Evolutionary conservation across 2,329 filamentous ascomycete species (phyloP), one percentile per base, ranked within the genome.

Genomic region (Clathrospora elynae): DNA sequence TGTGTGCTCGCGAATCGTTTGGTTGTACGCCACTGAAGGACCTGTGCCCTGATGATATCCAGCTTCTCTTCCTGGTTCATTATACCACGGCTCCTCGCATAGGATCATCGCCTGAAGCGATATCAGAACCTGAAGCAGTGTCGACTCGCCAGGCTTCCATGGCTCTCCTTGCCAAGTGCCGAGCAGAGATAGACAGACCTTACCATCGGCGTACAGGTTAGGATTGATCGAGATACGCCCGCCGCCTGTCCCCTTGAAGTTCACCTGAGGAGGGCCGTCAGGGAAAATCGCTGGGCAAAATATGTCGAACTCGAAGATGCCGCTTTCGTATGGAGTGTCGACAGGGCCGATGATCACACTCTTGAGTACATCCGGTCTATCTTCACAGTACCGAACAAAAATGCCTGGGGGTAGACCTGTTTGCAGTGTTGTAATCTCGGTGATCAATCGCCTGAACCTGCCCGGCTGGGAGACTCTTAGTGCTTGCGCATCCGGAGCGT

Each of bases 71-170:
- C 72, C 75, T 0, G 80, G 80, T 58, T 83, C 78, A 56, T 82
- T 83, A 68, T 73, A 77, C 58, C 69, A 78, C 1, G 80, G 80
- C 34, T 78, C 53, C 11, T 76, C 74, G 49, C 74, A 78, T 33
- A 83, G 72, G 13, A 83, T 75, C 79, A 83, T 80, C 19, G 73
- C 71, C 53, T 83, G 80, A 36, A 83, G 78, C 18, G 76, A 79
- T n/a, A 82, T 72, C 8, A 79, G 66, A 5, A 81, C 62, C 49
- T 79, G 78, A 3, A 80, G 65, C 2, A 81, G 61, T 3, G 77
- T 80, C 4, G 78, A 80, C 23, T 70, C 64, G 7, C 62, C 56
- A 2, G 72, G 66, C 9, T 71, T 62, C 79, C 80, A 78, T 16
- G 64, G 52, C 49, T 71, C 51, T 7, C 78, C 78, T 13, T 51